Evolutionary conservation across 345 rosid species (phyloP).

Genomic region (Noccaea caerulescens): DNA sequence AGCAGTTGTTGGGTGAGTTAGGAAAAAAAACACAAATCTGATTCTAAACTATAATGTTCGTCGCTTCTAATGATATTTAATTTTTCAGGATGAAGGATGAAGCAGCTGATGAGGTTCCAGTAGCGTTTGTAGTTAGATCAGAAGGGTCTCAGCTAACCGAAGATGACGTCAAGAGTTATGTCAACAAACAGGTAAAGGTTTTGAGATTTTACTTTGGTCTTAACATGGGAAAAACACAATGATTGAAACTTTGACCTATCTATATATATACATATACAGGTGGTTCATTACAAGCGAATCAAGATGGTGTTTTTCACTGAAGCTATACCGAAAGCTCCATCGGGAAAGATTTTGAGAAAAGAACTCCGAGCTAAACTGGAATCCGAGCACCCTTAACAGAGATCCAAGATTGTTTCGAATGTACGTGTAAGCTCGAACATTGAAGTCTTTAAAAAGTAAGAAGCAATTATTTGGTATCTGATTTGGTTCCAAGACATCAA

Average conservation of each 20-base stretch:
- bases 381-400: constrained; percentile 33
- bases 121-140: constrained; percentile 73
- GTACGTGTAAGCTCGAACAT: constrained; percentile 11
- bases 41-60: background rate
- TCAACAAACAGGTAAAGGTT: constrained; percentile 69
- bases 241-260: background rate
- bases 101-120: constrained; percentile 81
- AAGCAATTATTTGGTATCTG: constrained; percentile 3
- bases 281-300: constrained; percentile 71
- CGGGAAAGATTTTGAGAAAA: constrained; percentile 78
- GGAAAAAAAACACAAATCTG: background rate
- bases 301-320: constrained; percentile 57
- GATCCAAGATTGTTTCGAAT: constrained; percentile 6
- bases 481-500: constrained; percentile 19
- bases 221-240: background rate
- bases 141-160: constrained; percentile 66
- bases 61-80: background rate
- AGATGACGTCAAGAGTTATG: constrained; percentile 69
- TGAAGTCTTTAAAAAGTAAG: constrained; percentile 10
- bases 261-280: constrained; percentile 35
- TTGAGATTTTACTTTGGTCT: background rate
- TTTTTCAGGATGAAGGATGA: constrained; percentile 77
- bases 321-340: constrained; percentile 73
- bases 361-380: constrained; percentile 61
- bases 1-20: constrained; percentile 66